phyloP scores from a whole-genome alignment of 495 filamentous ascomycete genomes.

The Terfezia boudieri region DNA sequence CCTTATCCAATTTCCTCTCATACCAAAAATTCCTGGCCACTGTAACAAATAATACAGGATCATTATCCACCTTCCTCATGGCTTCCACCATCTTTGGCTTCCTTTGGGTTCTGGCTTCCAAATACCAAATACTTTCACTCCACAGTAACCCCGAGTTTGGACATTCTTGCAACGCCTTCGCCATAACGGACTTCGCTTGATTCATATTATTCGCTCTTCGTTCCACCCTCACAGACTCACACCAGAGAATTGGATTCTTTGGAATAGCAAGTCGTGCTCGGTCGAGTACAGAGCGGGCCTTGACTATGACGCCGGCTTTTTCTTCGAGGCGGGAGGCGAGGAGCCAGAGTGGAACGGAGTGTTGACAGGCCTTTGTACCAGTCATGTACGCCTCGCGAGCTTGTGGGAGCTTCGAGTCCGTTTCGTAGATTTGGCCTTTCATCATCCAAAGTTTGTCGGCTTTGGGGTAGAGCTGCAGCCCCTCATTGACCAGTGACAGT shows the following conservation, averaged over 20 bases:
- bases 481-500: conserved; percentile 68
- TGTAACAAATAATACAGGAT: conserved; percentile 60
- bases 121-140: conserved; percentile 82
- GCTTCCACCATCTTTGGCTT: conserved; percentile 79
- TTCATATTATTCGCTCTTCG: conserved; percentile 60
- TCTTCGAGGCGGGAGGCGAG: conserved; percentile 77
- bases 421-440: conserved; percentile 93
- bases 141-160: conserved; percentile 78
- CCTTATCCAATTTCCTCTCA: conserved; percentile 68
- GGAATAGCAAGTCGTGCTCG: conserved; percentile 66
- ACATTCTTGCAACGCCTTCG: conserved; percentile 71
- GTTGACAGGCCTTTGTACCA: conserved; percentile 66
- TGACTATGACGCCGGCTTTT: conserved; percentile 58
- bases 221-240: conserved; percentile 78
- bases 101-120: conserved; percentile 74
- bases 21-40: conserved; percentile 58
- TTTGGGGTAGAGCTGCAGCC: conserved; percentile 65
- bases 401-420: conserved; percentile 48
- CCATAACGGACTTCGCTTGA: conserved; percentile 80
- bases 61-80: conserved; percentile 88
- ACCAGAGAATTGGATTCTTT: conserved; percentile 68
- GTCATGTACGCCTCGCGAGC: conserved; percentile 80
- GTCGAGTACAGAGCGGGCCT: conserved; percentile 80
- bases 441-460: conserved; percentile 91
- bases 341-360: conserved; percentile 70